Evolutionary conservation across 768 basidiomycete genomes (phyloP).

Genomic region (Phylloporus sp.): DNA sequence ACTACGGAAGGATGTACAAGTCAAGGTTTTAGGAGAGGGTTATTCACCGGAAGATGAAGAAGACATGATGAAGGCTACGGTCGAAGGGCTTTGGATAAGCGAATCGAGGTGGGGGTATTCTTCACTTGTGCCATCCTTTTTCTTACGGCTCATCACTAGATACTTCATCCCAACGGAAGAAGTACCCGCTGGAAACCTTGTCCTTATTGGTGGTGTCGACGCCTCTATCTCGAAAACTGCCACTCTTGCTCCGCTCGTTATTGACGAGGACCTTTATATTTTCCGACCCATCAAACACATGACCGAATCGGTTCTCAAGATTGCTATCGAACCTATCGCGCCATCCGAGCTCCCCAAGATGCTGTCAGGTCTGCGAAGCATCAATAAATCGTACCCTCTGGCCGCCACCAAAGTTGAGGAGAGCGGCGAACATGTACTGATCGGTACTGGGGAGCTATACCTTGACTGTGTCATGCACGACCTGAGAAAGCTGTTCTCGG

Average conservation of each 20-base stretch:
- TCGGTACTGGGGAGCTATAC: conserved; percentile 96
- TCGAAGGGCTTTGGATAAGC: conserved; percentile 88
- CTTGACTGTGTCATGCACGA: conserved; percentile 98
- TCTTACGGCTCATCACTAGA: conserved; percentile 37
- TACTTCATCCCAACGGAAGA: conserved; percentile 90
- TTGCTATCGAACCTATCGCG: conserved; percentile 96
- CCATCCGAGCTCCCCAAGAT: conserved; percentile 99
- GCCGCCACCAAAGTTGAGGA: conserved; percentile 96
- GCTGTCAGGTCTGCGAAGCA: conserved; percentile 91
- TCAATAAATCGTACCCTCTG: conserved; percentile 97
- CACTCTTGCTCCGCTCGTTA: conserved; percentile 68
- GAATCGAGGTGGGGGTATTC: conserved; percentile 69
- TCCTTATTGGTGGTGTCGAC: conserved; percentile 90
- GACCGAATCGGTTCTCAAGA: conserved; percentile 94
- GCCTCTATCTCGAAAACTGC: conserved; percentile 94
- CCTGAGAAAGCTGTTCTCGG: conserved; percentile 83
- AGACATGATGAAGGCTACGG: conserved; percentile 82
- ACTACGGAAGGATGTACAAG: conserved; percentile 68
- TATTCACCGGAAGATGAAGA: conserved; percentile 99
- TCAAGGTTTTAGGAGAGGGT: conserved; percentile 97
- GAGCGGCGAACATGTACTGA: conserved; percentile 93
- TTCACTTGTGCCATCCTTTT: neutral
- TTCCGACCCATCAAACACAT: conserved; percentile 96
- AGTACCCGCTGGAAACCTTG: conserved; percentile 86
- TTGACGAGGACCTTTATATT: conserved; percentile 86